These are phyloP conservation scores for Gossypium anomalum DNA, from an alignment of 345 rosid genomes.

Conservation along the genomic window DNA sequence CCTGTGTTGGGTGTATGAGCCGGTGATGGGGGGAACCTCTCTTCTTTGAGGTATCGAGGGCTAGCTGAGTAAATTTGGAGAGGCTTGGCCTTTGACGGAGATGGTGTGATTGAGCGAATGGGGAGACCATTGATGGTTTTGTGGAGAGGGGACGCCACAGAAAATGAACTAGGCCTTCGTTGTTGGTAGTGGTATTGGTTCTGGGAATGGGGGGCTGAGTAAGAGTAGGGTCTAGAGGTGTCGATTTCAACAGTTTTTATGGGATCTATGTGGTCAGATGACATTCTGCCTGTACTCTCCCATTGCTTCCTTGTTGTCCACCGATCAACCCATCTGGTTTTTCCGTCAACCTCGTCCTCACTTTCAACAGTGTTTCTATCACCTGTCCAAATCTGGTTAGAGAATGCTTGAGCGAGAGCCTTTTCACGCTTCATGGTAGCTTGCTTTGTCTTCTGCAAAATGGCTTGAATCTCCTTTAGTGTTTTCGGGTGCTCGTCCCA, in stretches of 20 bases:
- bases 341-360: constrained; percentile 42
- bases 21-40: constrained; percentile 28
- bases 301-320: constrained; percentile 28
- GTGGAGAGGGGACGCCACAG: constrained; percentile 23
- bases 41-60: constrained; percentile 39
- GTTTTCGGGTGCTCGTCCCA: constrained; percentile 27
- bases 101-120: constrained; percentile 16
- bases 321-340: constrained; percentile 31
- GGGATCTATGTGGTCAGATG: constrained; percentile 54
- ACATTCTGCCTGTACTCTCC: constrained; percentile 41
- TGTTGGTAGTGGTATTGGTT: constrained; percentile 25
- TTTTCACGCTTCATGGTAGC: constrained; percentile 37
- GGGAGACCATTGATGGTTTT: constrained; percentile 1
- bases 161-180: constrained; percentile 26
- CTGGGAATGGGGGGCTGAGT: constrained; percentile 21
- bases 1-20: constrained; percentile 21
- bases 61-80: constrained; percentile 39
- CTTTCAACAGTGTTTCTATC: constrained; percentile 40
- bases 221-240: constrained; percentile 38
- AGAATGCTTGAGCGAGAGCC: constrained; percentile 49
- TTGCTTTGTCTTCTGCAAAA: constrained; percentile 33
- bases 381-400: constrained; percentile 52
- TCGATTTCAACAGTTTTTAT: constrained; percentile 74
- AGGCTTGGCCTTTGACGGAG: constrained; percentile 26
- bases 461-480: constrained; percentile 32